Conservation (phyloP, 2,329 filamentous ascomycete species). For the Stachybotrys chlorohalonatus region DNA sequence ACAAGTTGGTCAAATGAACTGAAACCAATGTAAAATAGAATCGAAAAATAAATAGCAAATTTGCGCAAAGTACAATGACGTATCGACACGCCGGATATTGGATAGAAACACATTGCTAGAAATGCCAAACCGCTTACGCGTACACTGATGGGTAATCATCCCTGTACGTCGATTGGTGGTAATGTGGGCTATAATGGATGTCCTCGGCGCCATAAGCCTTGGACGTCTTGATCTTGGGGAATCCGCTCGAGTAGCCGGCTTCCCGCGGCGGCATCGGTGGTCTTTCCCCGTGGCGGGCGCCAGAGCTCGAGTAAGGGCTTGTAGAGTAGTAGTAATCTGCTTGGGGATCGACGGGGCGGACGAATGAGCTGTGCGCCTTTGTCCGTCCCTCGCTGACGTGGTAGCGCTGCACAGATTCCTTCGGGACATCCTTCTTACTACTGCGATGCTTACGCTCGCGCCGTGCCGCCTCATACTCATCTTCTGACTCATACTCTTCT, state of each 20-base stretch:
- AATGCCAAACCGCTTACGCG: conserved; percentile 9
- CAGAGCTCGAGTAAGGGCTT: conserved; percentile 2
- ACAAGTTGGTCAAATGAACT: conserved; percentile 14
- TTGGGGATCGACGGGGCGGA: conserved; percentile 14
- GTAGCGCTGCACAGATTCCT: conserved; percentile 17
- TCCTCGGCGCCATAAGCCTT: conserved; percentile 19
- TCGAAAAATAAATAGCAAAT: conserved; percentile 8
- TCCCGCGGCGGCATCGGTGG: conserved; percentile 21
- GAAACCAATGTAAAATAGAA: conserved; percentile 12
- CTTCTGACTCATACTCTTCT: conserved; percentile 24
- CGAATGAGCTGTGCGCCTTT: conserved; percentile 12
- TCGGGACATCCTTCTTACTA: conserved; percentile 21
- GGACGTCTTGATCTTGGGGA: conserved; percentile 24
- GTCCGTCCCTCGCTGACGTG: conserved; percentile 17
- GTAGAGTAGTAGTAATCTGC: conserved; percentile 13
- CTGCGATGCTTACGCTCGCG: conserved; percentile 22
- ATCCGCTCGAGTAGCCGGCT: conserved; percentile 17
- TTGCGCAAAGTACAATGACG: not conserved
- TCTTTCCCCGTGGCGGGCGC: conserved; percentile 16
- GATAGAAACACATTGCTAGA: conserved; percentile 3
- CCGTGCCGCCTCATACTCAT: conserved; percentile 15
- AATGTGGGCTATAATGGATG: conserved; percentile 18
- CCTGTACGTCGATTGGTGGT: conserved; percentile 14
- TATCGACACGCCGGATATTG: conserved; percentile 1
- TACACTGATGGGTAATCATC: conserved; percentile 13